These are phyloP conservation scores for Cyberlindnera americana DNA, from an alignment of 805 yeast species.

Conservation along the genomic window DNA sequence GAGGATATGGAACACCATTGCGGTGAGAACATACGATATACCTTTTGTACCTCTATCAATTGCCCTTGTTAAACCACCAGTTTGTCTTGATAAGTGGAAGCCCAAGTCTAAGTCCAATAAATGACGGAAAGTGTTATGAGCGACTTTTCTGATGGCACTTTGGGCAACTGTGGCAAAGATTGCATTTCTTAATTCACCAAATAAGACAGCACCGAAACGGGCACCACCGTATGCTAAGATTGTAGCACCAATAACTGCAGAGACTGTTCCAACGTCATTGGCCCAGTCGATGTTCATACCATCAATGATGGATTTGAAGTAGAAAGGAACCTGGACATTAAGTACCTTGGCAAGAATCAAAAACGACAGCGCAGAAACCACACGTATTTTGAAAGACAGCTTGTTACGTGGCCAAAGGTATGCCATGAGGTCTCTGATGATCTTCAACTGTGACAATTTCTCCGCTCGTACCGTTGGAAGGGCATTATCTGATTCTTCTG, in stretches of 20 bases:
- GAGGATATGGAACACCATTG: constrained; percentile 96
- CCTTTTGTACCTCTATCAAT: constrained; percentile 98
- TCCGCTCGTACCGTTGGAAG: constrained; percentile 9
- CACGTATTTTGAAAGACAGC: constrained; percentile 65
- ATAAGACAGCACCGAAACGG: constrained; percentile 87
- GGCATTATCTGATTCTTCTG: constrained; percentile 6
- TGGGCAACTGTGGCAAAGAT: constrained; percentile 95
- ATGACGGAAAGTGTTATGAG: constrained; percentile 82
- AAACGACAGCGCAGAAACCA: constrained; percentile 67
- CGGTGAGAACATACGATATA: constrained; percentile 85
- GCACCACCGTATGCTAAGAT: constrained; percentile 91
- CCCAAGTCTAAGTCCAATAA: constrained; percentile 79
- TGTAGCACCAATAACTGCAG: constrained; percentile 61
- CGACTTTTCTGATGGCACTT: constrained; percentile 86
- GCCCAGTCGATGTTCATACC: constrained; percentile 90
- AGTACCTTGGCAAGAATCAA: constrained; percentile 78
- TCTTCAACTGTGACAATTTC: constrained; percentile 40
- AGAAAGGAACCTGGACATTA: constrained; percentile 95
- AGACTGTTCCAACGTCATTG: constrained; percentile 54
- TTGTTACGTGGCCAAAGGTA: constrained; percentile 83
- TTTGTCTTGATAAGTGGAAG: constrained; percentile 87
- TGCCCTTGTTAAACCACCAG: constrained; percentile 95
- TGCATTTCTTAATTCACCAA: constrained; percentile 94
- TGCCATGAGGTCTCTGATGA: constrained; percentile 58
- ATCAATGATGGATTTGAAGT: constrained; percentile 84